These are phyloP conservation scores for Coix lacrymajobi DNA, from an alignment of 176 grass and related monocot species.

Conservation along the genomic window DNA sequence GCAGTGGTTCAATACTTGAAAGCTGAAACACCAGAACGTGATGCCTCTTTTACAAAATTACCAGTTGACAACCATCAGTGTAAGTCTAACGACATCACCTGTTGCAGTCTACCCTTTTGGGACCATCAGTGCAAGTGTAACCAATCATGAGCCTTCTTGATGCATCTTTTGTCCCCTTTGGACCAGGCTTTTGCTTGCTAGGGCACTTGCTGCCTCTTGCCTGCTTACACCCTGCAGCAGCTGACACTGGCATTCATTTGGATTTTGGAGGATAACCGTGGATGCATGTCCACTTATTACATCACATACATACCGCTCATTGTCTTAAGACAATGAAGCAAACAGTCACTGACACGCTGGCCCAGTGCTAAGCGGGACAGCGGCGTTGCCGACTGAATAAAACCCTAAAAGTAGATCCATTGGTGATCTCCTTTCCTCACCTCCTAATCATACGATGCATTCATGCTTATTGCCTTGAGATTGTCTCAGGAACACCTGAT, in stretches of 20 bases:
- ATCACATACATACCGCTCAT: background rate
- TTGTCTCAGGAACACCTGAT: background rate
- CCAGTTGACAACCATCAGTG: background rate
- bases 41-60: background rate
- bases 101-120: background rate
- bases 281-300: background rate
- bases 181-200: background rate
- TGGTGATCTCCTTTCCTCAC: background rate
- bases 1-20: background rate
- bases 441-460: background rate
- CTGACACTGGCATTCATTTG: background rate
- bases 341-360: background rate
- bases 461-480: background rate
- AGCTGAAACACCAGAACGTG: background rate
- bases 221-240: background rate
- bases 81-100: background rate
- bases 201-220: background rate
- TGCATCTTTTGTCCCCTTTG: slow-evolving; percentile 8
- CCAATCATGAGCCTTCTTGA: background rate
- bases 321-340: too few relatives aligned
- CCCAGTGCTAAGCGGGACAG: background rate
- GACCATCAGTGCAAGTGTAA: slow-evolving; percentile 18
- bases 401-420: background rate
- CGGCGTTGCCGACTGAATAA: background rate
- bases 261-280: background rate